These are phyloP conservation scores for Glebionis coronaria DNA, from an alignment of 129 eudicot genomes.

Conservation along the genomic window DNA sequence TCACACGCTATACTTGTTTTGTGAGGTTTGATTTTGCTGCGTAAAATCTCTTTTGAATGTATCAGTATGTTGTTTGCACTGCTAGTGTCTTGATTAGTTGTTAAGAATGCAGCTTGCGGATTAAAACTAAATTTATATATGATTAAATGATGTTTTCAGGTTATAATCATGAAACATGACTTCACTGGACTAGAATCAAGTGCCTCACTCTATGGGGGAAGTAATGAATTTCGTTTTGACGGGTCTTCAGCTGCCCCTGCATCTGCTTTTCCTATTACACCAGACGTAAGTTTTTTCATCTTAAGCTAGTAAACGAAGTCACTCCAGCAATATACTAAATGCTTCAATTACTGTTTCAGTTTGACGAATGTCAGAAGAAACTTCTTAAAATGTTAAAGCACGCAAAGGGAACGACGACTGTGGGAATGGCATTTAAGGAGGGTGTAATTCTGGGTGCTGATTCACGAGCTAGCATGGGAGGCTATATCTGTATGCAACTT, in stretches of 20 bases:
- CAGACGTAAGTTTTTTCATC: conserved; percentile 47
- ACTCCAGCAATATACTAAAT: conserved; percentile 8
- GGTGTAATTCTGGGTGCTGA: too few relatives aligned
- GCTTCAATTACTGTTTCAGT: conserved; percentile 34
- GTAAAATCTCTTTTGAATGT: too few relatives aligned
- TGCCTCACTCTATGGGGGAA: conserved; percentile 37
- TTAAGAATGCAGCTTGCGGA: too few relatives aligned
- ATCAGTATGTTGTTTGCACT: too few relatives aligned
- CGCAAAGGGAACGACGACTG: conserved; percentile 86
- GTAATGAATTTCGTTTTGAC: too few relatives aligned
- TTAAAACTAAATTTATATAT: not conserved
- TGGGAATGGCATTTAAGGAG: too few relatives aligned
- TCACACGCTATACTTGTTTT: too few relatives aligned
- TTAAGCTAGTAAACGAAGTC: not conserved
- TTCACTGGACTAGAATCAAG: conserved; percentile 68
- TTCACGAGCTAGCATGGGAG: conserved; percentile 99
- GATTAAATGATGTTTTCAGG: conserved; percentile 22
- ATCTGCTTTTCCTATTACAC: conserved; percentile 43
- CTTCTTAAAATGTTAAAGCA: conserved; percentile 93
- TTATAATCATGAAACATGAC: conserved; percentile 29
- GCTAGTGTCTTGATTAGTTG: too few relatives aligned
- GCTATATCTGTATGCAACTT: conserved; percentile 69
- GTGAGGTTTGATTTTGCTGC: too few relatives aligned
- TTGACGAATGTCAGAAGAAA: conserved; percentile 85
- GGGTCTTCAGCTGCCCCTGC: too few relatives aligned